Base-by-base conservation (phyloP, 768 basidiomycete genomes). In the Suillus sp. region DNA sequence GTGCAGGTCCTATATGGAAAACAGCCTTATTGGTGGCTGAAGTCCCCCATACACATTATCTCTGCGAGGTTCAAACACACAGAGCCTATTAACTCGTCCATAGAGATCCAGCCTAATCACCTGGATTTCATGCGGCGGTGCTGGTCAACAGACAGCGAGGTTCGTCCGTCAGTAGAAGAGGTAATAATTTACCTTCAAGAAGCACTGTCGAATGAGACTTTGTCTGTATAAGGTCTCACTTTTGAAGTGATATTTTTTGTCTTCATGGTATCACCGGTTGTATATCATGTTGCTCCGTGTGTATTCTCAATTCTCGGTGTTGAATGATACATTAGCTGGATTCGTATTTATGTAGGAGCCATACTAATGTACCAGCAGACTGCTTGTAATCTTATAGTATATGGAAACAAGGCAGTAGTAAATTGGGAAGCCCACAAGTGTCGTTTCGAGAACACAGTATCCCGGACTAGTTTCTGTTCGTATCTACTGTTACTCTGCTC, bases 1-100 rank as follows among this genome's bases (percentile, higher is more conserved):
- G 18, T 42, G 14, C 58, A 78, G 82, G 67, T 72, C 6, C 63
- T 74, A 45, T 71, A 66, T 2, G 64, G 66, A 37, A 69, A 65
- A 53, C 38, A 71, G 3, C 72, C 73, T 2, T 73, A 68, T 53
- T 48, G 70, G 56, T 64, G 70, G 51, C 65, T 69, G 60, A 74
- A 62, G 25, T 63, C 66, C 1, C 66, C 72, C 18, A 64, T 60
- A 1, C 73, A 72, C 40, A 69, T 74, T 10, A 38, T 70, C 13
- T 47, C 72, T 30, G 69, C 69, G 1, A 47, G 66, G 45, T 66
- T 63, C 30, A 67, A 64, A 20, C 66, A 64, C 2, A 53, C 64
- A 30, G 57, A 66, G 53, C 70, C 55, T 10, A 16, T 57, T 67
- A 14, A 53, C 37, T 9, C 69, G 67, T 35, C 66, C 66, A 11